A percentile compares a stretch with the other conserved stretches of the same genome.
These are phyloP conservation scores for Cokeromyces recurvatus DNA, from an alignment of 371 early-diverging fungal species.

Conservation along the genomic window DNA sequence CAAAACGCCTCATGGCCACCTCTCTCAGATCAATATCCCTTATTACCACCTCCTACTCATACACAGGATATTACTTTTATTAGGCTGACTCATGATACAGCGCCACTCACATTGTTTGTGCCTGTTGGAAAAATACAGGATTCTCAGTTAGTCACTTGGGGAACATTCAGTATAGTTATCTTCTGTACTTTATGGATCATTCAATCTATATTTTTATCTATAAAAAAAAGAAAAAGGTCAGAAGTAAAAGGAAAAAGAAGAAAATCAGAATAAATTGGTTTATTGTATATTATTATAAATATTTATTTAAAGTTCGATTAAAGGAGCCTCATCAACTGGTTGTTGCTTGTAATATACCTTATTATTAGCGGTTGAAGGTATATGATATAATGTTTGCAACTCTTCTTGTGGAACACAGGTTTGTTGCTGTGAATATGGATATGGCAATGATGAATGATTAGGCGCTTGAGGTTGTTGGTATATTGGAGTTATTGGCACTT, in stretches of 20 bases:
- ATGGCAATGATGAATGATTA: neutral
- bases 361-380: neutral
- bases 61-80: slow-evolving; percentile 1
- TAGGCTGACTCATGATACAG: slow-evolving; percentile 1
- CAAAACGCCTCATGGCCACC: slow-evolving; percentile 6
- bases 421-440: neutral
- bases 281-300: too few species aligned
- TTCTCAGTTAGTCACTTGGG: slow-evolving; percentile 17
- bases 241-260: slow-evolving; percentile 50
- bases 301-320: slow-evolving; percentile 55
- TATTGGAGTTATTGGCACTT: neutral
- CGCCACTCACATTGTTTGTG: slow-evolving; percentile 14
- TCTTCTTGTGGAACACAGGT: too few species aligned
- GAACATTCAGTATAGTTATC: slow-evolving; percentile 27
- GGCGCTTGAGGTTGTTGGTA: neutral
- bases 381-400: neutral
- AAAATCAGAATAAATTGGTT: slow-evolving; percentile 40
- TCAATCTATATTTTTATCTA: slow-evolving; percentile 13
- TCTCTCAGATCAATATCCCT: neutral
- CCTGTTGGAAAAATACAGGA: slow-evolving; percentile 38
- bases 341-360: slow-evolving; percentile 15
- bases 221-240: slow-evolving; percentile 26
- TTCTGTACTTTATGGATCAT: slow-evolving; percentile 32
- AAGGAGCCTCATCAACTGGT: slow-evolving; percentile 42
- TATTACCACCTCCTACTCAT: slow-evolving; percentile 3